These are phyloP conservation scores for Epichloe hybrida DNA, from an alignment of 2,329 filamentous ascomycete species.

Conservation along the genomic window DNA sequence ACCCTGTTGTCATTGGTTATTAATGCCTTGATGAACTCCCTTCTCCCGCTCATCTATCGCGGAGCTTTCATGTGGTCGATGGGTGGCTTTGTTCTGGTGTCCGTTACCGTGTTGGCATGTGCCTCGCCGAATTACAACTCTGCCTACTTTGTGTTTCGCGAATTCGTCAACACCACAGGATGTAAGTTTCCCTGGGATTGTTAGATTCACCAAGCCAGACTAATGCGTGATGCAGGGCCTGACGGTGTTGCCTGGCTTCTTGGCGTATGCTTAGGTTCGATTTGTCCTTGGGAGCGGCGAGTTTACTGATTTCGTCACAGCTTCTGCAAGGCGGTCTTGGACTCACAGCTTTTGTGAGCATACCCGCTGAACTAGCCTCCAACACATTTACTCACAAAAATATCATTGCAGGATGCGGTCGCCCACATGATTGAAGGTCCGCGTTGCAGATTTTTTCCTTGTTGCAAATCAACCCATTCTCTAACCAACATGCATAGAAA, in stretches of 20 bases:
- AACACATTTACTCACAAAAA: neutral
- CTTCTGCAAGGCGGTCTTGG: slow-evolving; percentile 20
- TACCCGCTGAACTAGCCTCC: too few species aligned
- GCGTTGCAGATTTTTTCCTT: neutral
- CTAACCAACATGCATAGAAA: slow-evolving; percentile 9
- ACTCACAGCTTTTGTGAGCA: slow-evolving; percentile 10
- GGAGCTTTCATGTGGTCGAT: slow-evolving; percentile 58
- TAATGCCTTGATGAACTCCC: slow-evolving; percentile 19
- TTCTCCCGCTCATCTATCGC: slow-evolving; percentile 33
- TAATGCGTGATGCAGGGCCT: slow-evolving; percentile 10
- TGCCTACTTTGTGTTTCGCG: slow-evolving; percentile 17
- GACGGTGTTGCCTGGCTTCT: slow-evolving; percentile 21
- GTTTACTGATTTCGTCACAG: neutral
- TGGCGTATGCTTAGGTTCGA: slow-evolving; percentile 8
- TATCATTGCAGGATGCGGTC: slow-evolving; percentile 15
- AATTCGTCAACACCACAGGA: slow-evolving; percentile 19
- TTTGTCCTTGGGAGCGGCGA: neutral
- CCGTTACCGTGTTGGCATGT: slow-evolving; percentile 52
- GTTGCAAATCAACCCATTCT: neutral
- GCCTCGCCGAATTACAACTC: slow-evolving; percentile 44
- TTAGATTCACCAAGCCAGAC: neutral
- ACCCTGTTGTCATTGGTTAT: slow-evolving; percentile 15
- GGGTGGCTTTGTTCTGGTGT: slow-evolving; percentile 53
- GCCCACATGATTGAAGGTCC: slow-evolving; percentile 21
- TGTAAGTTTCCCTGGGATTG: slow-evolving; percentile 7